Evolutionary conservation across 805 yeast genomes (phyloP), one percentile per base, ranked within the genome.

Genomic region (Metschnikowia shivogae): DNA sequence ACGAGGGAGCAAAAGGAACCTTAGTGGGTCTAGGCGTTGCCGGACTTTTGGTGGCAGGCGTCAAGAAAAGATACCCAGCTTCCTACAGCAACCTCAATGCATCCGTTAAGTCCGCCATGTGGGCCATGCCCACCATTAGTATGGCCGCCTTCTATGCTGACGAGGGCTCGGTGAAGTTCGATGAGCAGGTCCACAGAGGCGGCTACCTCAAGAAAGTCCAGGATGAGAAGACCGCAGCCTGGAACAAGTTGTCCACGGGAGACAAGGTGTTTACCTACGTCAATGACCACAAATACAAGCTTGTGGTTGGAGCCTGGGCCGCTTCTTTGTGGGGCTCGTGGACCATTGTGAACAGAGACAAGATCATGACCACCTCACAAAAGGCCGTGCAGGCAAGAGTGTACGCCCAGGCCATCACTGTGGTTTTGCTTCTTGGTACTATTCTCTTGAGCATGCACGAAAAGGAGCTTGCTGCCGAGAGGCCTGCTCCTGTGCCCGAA

Each of bases 341-440:
- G 88, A 77, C 67, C 38, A 57, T 70, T 36, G 88, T 86, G 42
- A 82, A 86, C 67, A 78, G 76, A 55, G 96, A 88, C 62, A 82
- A 81, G 52, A 70, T 81, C 61, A 77, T 88, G 84, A 78, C 87
- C 44, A 76, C 73, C 52, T 68, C 93, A 5, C 95, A 88, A 68
- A 88, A 86, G 63, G 79, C 86, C 39, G 93, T 85, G 29, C 90
- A 84, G 61, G 95, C 95, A 28, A 82, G 95, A 77, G 87, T 87
- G 86, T 87, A 87, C 61, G 95, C 95, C 9, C 95, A 88, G 65
- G 86, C 84, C 52, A 66, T 86, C 44, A 85, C 95, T 1, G 89
- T 88, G 43, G 76, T 77, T 9, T 67, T 87, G 49, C 67, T 87
- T 52, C 64, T 87, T 44, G 89, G 82, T 19, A 80, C 93, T 0